Conservation (phyloP, 2,329 filamentous ascomycete species). For the Ascochyta rabiei region DNA sequence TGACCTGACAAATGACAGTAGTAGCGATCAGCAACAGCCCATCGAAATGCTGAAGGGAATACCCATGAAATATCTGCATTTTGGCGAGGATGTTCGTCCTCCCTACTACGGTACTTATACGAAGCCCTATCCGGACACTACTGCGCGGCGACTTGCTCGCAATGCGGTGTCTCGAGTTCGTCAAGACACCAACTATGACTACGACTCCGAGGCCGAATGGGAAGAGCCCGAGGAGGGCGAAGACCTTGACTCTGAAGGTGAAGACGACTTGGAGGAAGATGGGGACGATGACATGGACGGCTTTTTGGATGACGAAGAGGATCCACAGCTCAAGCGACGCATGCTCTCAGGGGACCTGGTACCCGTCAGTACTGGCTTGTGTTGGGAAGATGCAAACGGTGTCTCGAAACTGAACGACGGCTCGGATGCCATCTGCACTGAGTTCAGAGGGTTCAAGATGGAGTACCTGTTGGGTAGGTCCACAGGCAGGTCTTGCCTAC, state of each 20-base stretch:
- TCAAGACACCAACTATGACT: conserved; percentile 74
- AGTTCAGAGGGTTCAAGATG: conserved; percentile 69
- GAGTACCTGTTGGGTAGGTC: conserved; percentile 73
- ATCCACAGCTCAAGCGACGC: conserved; percentile 62
- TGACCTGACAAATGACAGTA: conserved; percentile 51
- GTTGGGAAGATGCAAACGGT: conserved; percentile 70
- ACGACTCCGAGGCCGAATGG: conserved; percentile 88
- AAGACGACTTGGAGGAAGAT: conserved; percentile 71
- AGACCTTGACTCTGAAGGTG: conserved; percentile 68
- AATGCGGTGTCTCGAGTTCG: conserved; percentile 63
- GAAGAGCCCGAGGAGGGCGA: conserved; percentile 75
- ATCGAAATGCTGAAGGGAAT: conserved; percentile 58
- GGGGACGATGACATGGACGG: conserved; percentile 87
- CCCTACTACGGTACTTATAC: conserved; percentile 77
- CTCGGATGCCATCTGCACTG: conserved; percentile 53
- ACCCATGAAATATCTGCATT: conserved; percentile 68
- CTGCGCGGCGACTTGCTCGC: conserved; percentile 57
- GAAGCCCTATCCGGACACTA: conserved; percentile 56
- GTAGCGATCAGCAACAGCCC: conserved; percentile 30
- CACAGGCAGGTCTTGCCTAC: background rate
- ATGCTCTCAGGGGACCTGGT: conserved; percentile 70
- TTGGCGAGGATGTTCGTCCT: conserved; percentile 67
- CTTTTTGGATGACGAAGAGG: conserved; percentile 85
- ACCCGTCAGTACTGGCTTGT: conserved; percentile 79
- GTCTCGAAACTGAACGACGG: conserved; percentile 54